Percentiles rank a stretch among this genome's conserved stretches.
phyloP scores from a whole-genome alignment of 1,284 basidiomycete species.

The Boletellus deceptivus region DNA sequence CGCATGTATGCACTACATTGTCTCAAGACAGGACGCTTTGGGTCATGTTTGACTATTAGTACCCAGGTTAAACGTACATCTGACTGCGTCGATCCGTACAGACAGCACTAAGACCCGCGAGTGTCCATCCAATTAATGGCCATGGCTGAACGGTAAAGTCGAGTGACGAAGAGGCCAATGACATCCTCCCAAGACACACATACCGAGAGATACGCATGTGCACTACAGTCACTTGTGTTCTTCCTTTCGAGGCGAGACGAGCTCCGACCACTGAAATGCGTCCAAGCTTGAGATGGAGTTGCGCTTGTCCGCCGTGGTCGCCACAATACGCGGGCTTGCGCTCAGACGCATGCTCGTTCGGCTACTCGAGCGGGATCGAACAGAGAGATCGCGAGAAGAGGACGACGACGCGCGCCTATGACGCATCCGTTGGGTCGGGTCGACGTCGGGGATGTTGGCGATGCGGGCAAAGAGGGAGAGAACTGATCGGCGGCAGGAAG shows the following conservation, averaged over 20 bases:
- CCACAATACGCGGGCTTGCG: constrained; percentile 36
- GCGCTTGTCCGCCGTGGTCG: constrained; percentile 33
- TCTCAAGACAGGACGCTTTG: constrained; percentile 6
- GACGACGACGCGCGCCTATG: constrained; percentile 73
- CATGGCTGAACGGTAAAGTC: constrained; percentile 6
- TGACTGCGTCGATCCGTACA: constrained; percentile 7
- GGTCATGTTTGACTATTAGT: background rate
- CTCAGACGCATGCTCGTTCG: constrained; percentile 47
- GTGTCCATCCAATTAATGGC: background rate
- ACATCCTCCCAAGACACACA: background rate
- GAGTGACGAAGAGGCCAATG: constrained; percentile 36
- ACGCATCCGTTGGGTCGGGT: constrained; percentile 69
- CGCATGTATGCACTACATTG: constrained; percentile 17
- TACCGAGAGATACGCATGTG: background rate
- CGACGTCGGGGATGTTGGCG: constrained; percentile 66
- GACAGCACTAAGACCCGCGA: background rate
- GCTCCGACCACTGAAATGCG: constrained; percentile 34
- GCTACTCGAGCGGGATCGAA: constrained; percentile 47
- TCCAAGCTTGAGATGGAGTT: constrained; percentile 32
- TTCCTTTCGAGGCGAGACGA: constrained; percentile 32
- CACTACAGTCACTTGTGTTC: constrained; percentile 17
- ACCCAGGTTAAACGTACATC: constrained; percentile 4
- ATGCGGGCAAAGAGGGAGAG: constrained; percentile 71
- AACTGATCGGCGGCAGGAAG: constrained; percentile 40
- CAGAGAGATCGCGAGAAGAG: constrained; percentile 37